Base-by-base conservation (phyloP, 2,329 filamentous ascomycete genomes). In the Thermoascus crustaceus region DNA sequence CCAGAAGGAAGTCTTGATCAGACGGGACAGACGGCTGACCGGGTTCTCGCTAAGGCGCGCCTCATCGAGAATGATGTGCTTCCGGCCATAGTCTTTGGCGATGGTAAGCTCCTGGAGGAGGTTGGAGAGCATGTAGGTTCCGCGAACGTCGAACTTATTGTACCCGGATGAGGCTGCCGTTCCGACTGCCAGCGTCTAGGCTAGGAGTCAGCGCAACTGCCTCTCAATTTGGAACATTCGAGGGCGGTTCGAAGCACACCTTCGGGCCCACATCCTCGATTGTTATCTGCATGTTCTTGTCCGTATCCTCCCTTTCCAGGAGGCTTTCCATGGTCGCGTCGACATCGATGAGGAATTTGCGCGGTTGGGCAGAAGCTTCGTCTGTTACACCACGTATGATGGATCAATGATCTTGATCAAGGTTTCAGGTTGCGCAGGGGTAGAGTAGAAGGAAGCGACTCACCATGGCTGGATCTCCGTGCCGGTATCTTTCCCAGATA, bases 51-150 rank as follows among this genome's bases (percentile, higher is more conserved):
- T 94, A 46, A 98, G 69, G 16, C 89, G 81, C 7, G 81, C 82
- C 57, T 95, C 87, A 53, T 96, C 88, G 29, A 98, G 75, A 35
- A 95, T 77, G 50, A 96, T 89, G 54, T 86, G 80, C 61, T 87
- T 86, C 42, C 85, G 81, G 40, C 86, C 87, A 54, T 86, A 88
- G 57, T 93, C 84, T 68, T 94, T 82, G 45, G 91, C 91, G 47
- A 96, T 73, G 1, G 84, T 91, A 46, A 98, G 75, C 64, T 98
- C 91, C 63, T 98, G 91, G 25, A 96, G 72, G 30, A 96, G 76
- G 58, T 96, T 98, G 43, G 89, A 94, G 40, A 98, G 75, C 82
- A 94, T 93, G 63, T 98, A 98, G 20, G 86, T 96, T 52, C 91
- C 91, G 46, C 89, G 83, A 43, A 98, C 77, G 56, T 96, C 88